Base-by-base conservation (phyloP, 495 filamentous ascomycete genomes). In the Penicillium silybi region DNA sequence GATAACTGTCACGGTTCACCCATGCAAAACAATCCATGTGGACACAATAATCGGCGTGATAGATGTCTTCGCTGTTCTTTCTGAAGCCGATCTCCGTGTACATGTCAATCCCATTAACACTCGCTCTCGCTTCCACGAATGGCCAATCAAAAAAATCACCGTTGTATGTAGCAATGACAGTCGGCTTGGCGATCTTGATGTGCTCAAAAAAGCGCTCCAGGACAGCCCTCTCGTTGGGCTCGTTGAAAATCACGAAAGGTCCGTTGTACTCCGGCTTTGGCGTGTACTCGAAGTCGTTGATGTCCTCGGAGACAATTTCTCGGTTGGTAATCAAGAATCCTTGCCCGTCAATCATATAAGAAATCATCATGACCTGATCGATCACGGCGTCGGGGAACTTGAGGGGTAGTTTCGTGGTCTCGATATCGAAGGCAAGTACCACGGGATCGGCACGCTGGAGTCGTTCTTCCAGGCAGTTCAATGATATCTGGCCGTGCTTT, bases 121-220 rank as follows among this genome's bases (percentile, higher is more conserved):
- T 93, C 13, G 93, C 90, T 66, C 93, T 80, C 17, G 95, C 81
- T 72, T 99, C 93, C 15, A 99, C 91, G 60, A 93, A 99, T 0
- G 95, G 93, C 93, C 93, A 99, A 82, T 99, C 93, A 83, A 99
- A 99, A 60, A 97, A 99, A 78, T 99, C 93, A 68, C 93, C 93
- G 87, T 99, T 99, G 77, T 99, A 99, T 4, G 95, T 97, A 15
- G 92, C 93, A 63, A 99, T 97, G 15, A 99, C 91, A 0, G 91
- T 97, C 2, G 93, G 93, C 48, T 88, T 84, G 3, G 91, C 90
- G 65, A 95, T 89, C 64, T 97, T 97, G 65, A 99, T 87, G 60
- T 96, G 92, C 16, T 89, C 79, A 58, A 97, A 97, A 68, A 99
- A 99, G 26, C 95, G 80, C 57, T 97, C 91, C 15, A 99, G 68